Evolutionary conservation across 176 grass and related monocot genomes (phyloP), one percentile per base, ranked within the genome.

Genomic region (Bolboschoenus planiculmis): DNA sequence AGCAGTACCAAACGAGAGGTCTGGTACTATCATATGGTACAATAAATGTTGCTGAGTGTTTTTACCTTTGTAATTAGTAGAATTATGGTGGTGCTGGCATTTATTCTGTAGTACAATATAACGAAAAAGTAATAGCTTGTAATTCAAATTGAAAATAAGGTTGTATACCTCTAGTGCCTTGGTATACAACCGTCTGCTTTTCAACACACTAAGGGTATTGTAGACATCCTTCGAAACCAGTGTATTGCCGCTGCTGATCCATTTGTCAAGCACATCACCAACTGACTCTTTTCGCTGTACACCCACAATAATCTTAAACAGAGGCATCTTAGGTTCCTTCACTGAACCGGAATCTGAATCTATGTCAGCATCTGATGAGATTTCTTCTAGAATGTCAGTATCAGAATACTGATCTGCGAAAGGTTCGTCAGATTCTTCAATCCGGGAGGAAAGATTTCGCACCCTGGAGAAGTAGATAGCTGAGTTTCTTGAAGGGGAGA

Each of bases 121-220:
- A 53, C 5, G 1, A 31, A 50, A 51, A 5, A 16, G 26, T 50
- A 51, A 76, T 9, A 48, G 13, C 10, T 50, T 18, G 13, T 30
- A 70, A 16, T 50, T 77, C 26, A 16, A 35, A 74, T 47, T 73
- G 61, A 20, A 79, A 62, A n/a, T n/a, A n/a, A n/a, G 29, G 63
- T 68, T 51, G 39, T 55, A 66, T 37, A 80, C 71, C 62, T 77
- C 56, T 66, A 78, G 58, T 34, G 83, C 50, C 51, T 75, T 78
- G 39, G 57, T 8, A 21, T 75, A 77, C 21, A 61, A 42, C 15
- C 67, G 50, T 11, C 80, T 61, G 71, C 39, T 85, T 77, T 57
- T 85, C 35, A 85, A 73, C 71, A 57, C 27, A 55, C 50, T 56
- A 54, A 85, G 29, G 18, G 50, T 85, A 56, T 20, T 33, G 24